These are phyloP conservation scores for Neurospora sublineolata DNA, from an alignment of 495 filamentous ascomycete genomes.

Conservation along the genomic window DNA sequence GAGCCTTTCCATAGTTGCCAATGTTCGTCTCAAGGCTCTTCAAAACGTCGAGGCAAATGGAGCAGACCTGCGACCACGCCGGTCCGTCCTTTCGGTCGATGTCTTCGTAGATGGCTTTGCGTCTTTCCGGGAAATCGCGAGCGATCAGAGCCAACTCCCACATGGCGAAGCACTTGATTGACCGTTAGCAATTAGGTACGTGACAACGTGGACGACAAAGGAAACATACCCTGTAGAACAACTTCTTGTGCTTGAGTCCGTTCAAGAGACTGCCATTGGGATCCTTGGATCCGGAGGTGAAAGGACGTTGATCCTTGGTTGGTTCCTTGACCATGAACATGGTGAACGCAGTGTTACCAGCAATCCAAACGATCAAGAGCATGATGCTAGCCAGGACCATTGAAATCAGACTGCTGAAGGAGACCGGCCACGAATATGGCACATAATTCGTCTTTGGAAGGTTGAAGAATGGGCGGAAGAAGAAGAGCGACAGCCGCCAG, in stretches of 20 bases:
- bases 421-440: slow-evolving; percentile 46
- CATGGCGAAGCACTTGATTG: slow-evolving; percentile 61
- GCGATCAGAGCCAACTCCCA: slow-evolving; percentile 82
- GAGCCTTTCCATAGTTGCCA: slow-evolving; percentile 42
- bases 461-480: slow-evolving; percentile 61
- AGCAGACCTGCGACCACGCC: slow-evolving; percentile 70
- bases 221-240: slow-evolving; percentile 42
- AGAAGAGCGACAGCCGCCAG: slow-evolving; percentile 55
- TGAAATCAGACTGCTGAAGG: slow-evolving; percentile 43
- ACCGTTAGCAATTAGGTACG: slow-evolving; percentile 11
- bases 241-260: slow-evolving; percentile 66
- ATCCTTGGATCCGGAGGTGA: slow-evolving; percentile 74
- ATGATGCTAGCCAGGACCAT: slow-evolving; percentile 54
- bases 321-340: slow-evolving; percentile 69
- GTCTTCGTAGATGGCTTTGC: slow-evolving; percentile 77
- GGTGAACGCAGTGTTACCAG: slow-evolving; percentile 64
- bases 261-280: slow-evolving; percentile 83
- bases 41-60: slow-evolving; percentile 54
- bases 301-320: slow-evolving; percentile 67
- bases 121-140: slow-evolving; percentile 55
- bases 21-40: slow-evolving; percentile 55
- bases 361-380: slow-evolving; percentile 60
- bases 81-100: slow-evolving; percentile 70
- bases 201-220: not conserved
- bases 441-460: slow-evolving; percentile 58